Conservation (phyloP, 2,329 filamentous ascomycete genomes). For the Diaporthe citri region DNA sequence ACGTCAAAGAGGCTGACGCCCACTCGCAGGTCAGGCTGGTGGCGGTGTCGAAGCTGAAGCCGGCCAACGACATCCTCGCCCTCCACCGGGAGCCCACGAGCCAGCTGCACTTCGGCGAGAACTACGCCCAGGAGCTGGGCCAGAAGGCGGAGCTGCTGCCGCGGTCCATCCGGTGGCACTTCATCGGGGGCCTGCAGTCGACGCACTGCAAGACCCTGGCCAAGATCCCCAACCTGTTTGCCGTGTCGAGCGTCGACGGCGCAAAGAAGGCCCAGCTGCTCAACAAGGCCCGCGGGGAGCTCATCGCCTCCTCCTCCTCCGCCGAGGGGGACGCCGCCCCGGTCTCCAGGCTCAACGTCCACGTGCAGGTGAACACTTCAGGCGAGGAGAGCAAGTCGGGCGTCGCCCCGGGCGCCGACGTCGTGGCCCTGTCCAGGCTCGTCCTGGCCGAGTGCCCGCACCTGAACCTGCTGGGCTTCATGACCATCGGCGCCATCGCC, state of each 20-base stretch:
- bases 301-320: constrained; percentile 43
- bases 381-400: constrained; percentile 89
- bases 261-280: constrained; percentile 88
- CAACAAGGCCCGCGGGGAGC: constrained; percentile 77
- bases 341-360: constrained; percentile 72
- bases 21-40: constrained; percentile 80
- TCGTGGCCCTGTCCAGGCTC: constrained; percentile 74
- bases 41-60: constrained; percentile 96
- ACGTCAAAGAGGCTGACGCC: constrained; percentile 38
- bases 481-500: constrained; percentile 98
- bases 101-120: constrained; percentile 92
- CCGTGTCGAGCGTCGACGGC: constrained; percentile 90
- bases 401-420: constrained; percentile 74
- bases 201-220: constrained; percentile 91
- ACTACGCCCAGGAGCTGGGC: constrained; percentile 90
- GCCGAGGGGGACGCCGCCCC: neutral
- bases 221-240: constrained; percentile 89
- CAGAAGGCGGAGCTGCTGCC: constrained; percentile 89
- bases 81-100: constrained; percentile 73
- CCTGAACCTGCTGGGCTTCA: constrained; percentile 83
- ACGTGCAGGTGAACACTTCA: constrained; percentile 96
- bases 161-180: constrained; percentile 87
- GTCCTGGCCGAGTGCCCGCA: constrained; percentile 77
- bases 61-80: constrained; percentile 88
- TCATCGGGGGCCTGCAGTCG: constrained; percentile 93